These are phyloP conservation scores for Populus trichocarpa DNA, from an alignment of 441 rosid species.

Conservation along the genomic window DNA sequence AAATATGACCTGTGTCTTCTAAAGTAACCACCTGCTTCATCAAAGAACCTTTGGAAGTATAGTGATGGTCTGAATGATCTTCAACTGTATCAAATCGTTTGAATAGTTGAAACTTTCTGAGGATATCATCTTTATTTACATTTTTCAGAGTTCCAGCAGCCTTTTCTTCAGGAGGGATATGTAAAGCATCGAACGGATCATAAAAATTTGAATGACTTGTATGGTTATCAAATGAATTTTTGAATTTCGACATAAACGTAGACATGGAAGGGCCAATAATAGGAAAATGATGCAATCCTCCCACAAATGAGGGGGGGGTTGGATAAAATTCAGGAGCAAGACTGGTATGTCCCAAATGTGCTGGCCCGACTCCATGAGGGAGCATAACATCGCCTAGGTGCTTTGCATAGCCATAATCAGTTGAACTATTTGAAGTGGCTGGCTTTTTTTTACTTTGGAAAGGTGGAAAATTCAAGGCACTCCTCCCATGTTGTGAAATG, in stretches of 20 bases:
- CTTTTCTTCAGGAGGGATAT: slow-evolving; percentile 28
- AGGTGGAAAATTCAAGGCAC: slow-evolving; percentile 20
- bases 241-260: background rate
- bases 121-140: slow-evolving; percentile 38
- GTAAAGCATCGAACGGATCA: slow-evolving; percentile 24
- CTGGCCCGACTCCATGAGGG: slow-evolving; percentile 18
- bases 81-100: slow-evolving; percentile 75
- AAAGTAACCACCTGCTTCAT: too few species aligned
- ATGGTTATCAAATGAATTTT: background rate
- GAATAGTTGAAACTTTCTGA: slow-evolving; percentile 51
- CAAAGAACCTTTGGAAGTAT: slow-evolving; percentile 23
- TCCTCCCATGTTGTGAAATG: slow-evolving; percentile 24
- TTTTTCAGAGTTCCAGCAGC: slow-evolving; percentile 28
- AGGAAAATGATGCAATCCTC: slow-evolving; percentile 9
- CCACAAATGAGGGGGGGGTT: background rate
- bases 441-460: slow-evolving; percentile 12
- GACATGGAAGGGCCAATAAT: slow-evolving; percentile 15
- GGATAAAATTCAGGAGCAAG: background rate
- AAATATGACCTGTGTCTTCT: too few species aligned
- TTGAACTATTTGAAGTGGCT: slow-evolving; percentile 29
- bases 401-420: slow-evolving; percentile 16
- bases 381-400: slow-evolving; percentile 12
- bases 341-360: slow-evolving; percentile 12
- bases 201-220: slow-evolving; percentile 11
- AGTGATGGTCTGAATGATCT: slow-evolving; percentile 68